phyloP scores from a whole-genome alignment of 129 eudicot species.

The Pittosporum tobira region DNA sequence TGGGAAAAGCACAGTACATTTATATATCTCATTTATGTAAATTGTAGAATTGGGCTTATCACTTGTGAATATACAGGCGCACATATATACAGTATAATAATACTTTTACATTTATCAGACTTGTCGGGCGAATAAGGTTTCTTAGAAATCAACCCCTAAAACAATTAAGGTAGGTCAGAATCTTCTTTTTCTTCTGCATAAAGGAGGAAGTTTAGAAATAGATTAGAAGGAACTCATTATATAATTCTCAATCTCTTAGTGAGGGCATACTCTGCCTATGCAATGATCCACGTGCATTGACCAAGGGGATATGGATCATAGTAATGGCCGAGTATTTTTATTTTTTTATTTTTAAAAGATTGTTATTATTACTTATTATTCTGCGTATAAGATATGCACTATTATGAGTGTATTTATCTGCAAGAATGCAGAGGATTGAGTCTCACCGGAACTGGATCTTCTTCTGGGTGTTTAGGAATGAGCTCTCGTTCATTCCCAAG shows the following conservation, averaged over 20 bases:
- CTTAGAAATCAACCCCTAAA: conserved; percentile 14
- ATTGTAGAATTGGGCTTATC: too few relatives aligned
- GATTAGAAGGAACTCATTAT: neutral
- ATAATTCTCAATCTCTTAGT: too few relatives aligned
- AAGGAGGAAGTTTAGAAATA: neutral
- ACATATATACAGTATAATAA: too few relatives aligned
- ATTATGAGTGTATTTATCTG: too few relatives aligned
- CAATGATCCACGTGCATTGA: conserved; percentile 28
- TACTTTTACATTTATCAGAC: neutral
- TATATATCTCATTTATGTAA: too few relatives aligned
- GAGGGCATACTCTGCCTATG: conserved; percentile 6
- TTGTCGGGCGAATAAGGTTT: neutral
- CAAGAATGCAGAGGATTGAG: neutral
- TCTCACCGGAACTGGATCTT: conserved; percentile 5
- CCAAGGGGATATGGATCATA: conserved; percentile 31
- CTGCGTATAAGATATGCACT: too few relatives aligned
- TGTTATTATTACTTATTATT: too few relatives aligned
- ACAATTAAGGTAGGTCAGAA: conserved; percentile 18
- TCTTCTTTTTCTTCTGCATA: conserved; percentile 30
- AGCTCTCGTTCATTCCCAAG: conserved; percentile 26
- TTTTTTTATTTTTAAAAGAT: too few relatives aligned
- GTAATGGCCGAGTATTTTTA: conserved; percentile 2
- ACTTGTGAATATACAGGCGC: too few relatives aligned
- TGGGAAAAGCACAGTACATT: too few relatives aligned
- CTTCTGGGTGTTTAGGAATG: neutral